Evolutionary conservation across 2,329 filamentous ascomycete species (phyloP), one percentile per base, ranked within the genome.

Genomic region (Rhynchosporium agropyri): DNA sequence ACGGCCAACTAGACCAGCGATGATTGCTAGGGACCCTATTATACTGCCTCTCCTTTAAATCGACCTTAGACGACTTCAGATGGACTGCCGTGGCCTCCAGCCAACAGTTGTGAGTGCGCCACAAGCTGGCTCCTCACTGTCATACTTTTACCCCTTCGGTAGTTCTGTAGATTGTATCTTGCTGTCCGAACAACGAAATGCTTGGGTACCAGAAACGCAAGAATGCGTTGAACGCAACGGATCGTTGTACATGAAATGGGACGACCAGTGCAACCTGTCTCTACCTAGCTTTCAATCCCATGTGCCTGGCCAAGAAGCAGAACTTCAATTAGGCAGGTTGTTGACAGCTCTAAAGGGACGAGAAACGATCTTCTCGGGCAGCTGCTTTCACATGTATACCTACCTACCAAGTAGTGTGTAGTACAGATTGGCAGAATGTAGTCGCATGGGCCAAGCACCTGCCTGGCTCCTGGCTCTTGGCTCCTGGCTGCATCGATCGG

Each of bases 1-100:
- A 58, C 55, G 62, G 58, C 59, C 49, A 45, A 50, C 54, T 28
- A 51, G 48, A n/a, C 58, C 42, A 63, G 62, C 53, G 53, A 38
- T 53, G 50, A 63, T 53, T 56, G 50, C 61, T 53, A 20, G 26
- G 49, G 60, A 64, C 33, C 6, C 33, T 5, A 36, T 62, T 65
- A 65, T 60, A 65, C 63, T 57, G 54, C 54, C 57, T 60, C 57
- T 60, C 42, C 49, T 40, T 63, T 61, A 53, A 61, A 53, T 61
- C 58, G 51, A 61, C 48, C 33, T 40, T 42, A 12, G 20, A 48
- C 20, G 51, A n/a, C 51, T 49, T 53, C 31, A 40, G 38, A 45
- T 6, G 7, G 58, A 53, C 28, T 48, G 42, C 43, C 55, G 20
- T 51, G 48, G 40, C 43, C 43, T 48, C n/a, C 20, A n/a, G 60